These are phyloP conservation scores for Platanthera guangdongensis DNA, from an alignment of 106 monocot genomes.

Conservation along the genomic window DNA sequence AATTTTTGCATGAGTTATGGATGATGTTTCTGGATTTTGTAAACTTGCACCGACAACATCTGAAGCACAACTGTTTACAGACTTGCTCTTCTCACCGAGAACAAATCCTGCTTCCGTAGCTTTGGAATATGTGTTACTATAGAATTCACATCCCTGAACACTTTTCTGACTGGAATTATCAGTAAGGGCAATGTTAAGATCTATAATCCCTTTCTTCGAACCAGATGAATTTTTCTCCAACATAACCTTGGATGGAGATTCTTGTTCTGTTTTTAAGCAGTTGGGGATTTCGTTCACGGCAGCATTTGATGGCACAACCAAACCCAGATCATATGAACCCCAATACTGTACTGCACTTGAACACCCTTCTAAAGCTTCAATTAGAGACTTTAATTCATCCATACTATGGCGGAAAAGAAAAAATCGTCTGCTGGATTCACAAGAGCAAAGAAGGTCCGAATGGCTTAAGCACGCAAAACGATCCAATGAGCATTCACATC, in stretches of 20 bases:
- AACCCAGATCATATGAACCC: conserved; percentile 21
- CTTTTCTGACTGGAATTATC: neutral
- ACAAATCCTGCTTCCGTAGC: neutral
- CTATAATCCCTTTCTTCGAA: neutral
- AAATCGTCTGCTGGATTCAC: conserved; percentile 39
- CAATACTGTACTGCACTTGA: conserved; percentile 29
- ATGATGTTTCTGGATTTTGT: conserved; percentile 2
- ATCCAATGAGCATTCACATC: conserved; percentile 65
- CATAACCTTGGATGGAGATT: conserved; percentile 11
- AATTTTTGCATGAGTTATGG: conserved; percentile 3
- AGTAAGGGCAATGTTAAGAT: neutral
- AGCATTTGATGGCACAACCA: conserved; percentile 16
- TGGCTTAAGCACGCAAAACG: conserved; percentile 75
- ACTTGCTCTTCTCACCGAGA: neutral
- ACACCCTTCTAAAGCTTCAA: conserved; percentile 73
- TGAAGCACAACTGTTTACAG: conserved; percentile 2
- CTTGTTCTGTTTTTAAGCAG: neutral
- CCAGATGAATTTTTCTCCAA: neutral
- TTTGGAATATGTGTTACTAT: neutral
- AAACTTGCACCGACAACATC: neutral
- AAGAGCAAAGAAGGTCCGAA: conserved; percentile 57
- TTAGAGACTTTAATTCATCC: conserved; percentile 48
- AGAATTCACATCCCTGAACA: neutral
- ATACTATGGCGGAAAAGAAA: conserved; percentile 52
- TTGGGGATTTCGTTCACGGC: conserved; percentile 7